Evolutionary conservation across 1,284 basidiomycete genomes (phyloP).

Genomic region (Trichosporon asahii): DNA sequence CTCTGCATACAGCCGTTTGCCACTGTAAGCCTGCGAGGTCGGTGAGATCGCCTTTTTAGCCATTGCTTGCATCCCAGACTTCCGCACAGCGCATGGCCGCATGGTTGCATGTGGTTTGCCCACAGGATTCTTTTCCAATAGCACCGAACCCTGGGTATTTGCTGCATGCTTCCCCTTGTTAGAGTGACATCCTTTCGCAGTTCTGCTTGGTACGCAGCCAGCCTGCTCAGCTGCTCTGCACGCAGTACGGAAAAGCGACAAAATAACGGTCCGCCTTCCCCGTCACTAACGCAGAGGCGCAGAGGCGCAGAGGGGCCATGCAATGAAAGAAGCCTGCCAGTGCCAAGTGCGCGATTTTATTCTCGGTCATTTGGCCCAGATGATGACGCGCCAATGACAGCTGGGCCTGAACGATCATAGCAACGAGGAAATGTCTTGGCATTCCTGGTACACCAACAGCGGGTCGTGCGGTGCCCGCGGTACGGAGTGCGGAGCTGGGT

Average conservation of each 20-base stretch:
- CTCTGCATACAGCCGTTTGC: not conserved
- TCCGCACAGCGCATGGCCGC: not conserved
- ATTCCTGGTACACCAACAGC: not conserved
- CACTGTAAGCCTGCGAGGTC: not conserved
- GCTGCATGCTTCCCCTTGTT: not conserved
- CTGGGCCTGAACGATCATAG: not conserved
- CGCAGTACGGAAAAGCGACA: too few relatives aligned
- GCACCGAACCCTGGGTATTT: not conserved
- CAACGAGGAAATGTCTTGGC: not conserved
- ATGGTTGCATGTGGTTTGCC: not conserved
- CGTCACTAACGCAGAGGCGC: not conserved
- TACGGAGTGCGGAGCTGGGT: not conserved
- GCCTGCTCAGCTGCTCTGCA: too few relatives aligned
- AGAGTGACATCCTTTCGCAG: not conserved
- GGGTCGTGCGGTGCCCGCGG: too few relatives aligned
- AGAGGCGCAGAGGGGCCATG: too few relatives aligned
- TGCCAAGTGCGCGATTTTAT: constrained; percentile 3
- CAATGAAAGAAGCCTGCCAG: not conserved
- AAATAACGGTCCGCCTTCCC: too few relatives aligned
- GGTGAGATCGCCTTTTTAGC: not conserved
- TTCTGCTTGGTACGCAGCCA: too few relatives aligned
- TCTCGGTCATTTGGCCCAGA: not conserved
- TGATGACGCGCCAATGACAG: not conserved
- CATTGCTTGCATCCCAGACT: not conserved
- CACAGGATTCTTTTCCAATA: not conserved